Conservation (phyloP, 345 rosid genomes). For the Aethionema arabicum region DNA sequence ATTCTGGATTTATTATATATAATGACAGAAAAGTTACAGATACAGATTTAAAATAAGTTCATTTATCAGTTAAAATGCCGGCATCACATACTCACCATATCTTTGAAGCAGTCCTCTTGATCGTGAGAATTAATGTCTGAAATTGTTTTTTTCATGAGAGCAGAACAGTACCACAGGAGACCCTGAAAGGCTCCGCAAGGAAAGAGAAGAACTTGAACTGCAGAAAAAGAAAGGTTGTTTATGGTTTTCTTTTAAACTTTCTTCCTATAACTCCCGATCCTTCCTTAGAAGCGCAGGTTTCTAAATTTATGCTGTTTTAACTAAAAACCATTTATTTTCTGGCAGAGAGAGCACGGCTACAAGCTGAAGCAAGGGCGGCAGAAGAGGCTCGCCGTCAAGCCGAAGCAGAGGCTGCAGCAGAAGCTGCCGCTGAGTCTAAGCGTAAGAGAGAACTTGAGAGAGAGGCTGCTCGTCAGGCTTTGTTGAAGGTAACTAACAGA, state of each 20-base stretch:
- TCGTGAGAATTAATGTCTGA: constrained; percentile 20
- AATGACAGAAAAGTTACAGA: not conserved
- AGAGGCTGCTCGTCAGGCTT: constrained; percentile 90
- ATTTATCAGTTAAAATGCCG: not conserved
- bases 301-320: not conserved
- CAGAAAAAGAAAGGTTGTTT: constrained; percentile 68
- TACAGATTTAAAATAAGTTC: not conserved
- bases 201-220: constrained; percentile 84
- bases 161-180: constrained; percentile 67
- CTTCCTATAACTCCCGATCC: not conserved
- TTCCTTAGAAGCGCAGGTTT: not conserved
- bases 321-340: constrained; percentile 3
- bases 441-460: constrained; percentile 85
- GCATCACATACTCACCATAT: constrained; percentile 6
- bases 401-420: constrained; percentile 89
- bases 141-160: constrained; percentile 27
- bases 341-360: constrained; percentile 85
- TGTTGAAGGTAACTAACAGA: constrained; percentile 56
- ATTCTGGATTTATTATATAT: constrained; percentile 10
- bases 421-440: constrained; percentile 82
- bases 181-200: constrained; percentile 75
- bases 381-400: constrained; percentile 83
- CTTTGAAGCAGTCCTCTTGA: constrained; percentile 5
- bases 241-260: not conserved
- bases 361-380: constrained; percentile 93